Base-by-base conservation (phyloP, 2,329 filamentous ascomycete genomes). In the Daldinia sp. region DNA sequence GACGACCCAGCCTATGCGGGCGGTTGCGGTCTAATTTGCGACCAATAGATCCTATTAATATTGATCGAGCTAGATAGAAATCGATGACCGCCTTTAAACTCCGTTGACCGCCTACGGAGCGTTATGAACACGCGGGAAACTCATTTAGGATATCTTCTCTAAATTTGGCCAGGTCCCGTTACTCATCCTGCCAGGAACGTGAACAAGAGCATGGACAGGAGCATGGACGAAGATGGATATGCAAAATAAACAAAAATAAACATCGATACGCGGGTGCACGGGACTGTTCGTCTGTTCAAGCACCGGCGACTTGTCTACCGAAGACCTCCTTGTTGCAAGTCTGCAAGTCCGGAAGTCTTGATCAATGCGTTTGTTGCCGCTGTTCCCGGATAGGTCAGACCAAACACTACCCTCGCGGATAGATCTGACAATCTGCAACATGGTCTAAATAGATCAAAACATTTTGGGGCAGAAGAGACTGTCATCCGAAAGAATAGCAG, bases 401-500 rank as follows among this genome's bases (percentile, higher is more conserved):
- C 49, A 60, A 39, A 61, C 61, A 60, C 25, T 49, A 61, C 55
- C 21, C 52, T 64, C 41, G 50, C 58, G 57, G 61, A 61, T 64
- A 63, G 63, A 69, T 71, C 66, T 65, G 58, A 68, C 68, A 63
- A 70, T 71, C 55, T 68, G 64, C 68, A 70, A 67, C 59, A 68
- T 65, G 67, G 67, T 66, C 47, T 61, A 50, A 58, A 70, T 64
- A 68, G 66, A 74, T 74, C 70, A 68, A 72, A 74, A 73, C 68
- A 72, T 67, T 69, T 66, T 69, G 68, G 63, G 70, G 69, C 68
- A 45, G 68, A 30, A 63, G 64, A 62, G 68, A 67, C 69, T 63
- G 66, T 73, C 70, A 73, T 73, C 73, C 71, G 72, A 73, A 64
- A 73, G 68, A 71, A 66, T 73, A 71, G 69, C 70, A 66, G 68